Evolutionary conservation across 2,329 filamentous ascomycete species (phyloP).

Genomic region (Colletotrichum euphorbiae): DNA sequence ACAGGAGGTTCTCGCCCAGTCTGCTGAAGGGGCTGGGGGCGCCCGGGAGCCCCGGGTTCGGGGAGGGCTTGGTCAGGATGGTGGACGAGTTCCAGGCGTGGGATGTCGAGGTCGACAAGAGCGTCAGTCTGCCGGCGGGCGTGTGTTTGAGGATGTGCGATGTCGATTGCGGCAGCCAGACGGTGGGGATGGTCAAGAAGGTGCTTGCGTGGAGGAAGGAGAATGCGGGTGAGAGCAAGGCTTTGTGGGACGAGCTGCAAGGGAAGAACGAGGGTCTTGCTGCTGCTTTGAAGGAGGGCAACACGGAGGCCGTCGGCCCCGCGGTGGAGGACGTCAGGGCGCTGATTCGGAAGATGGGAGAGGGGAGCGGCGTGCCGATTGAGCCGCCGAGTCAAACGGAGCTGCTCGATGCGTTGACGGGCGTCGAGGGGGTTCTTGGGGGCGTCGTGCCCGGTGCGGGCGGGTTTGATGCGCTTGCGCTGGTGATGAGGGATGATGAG

Average conservation of each 20-base stretch:
- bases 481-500: constrained; percentile 81
- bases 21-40: constrained; percentile 77
- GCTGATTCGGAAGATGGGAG: constrained; percentile 82
- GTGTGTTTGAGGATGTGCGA: constrained; percentile 92
- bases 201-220: constrained; percentile 84
- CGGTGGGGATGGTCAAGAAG: constrained; percentile 94
- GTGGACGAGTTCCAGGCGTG: constrained; percentile 75
- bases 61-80: constrained; percentile 69
- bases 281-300: constrained; percentile 66
- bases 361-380: constrained; percentile 81
- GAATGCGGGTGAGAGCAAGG: constrained; percentile 71
- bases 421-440: constrained; percentile 83
- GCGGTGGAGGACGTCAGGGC: constrained; percentile 65
- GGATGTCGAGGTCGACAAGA: constrained; percentile 82
- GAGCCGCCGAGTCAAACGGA: constrained; percentile 89
- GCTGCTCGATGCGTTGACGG: constrained; percentile 80
- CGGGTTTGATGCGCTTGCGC: constrained; percentile 88
- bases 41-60: constrained; percentile 75
- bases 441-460: constrained; percentile 95
- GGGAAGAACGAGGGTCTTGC: constrained; percentile 78
- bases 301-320: constrained; percentile 55
- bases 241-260: constrained; percentile 82
- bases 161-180: constrained; percentile 93
- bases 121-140: constrained; percentile 77
- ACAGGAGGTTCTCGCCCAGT: constrained; percentile 89